These are phyloP conservation scores for Exophiala lecanii-corni DNA, from an alignment of 2,329 filamentous ascomycete species.

Conservation along the genomic window DNA sequence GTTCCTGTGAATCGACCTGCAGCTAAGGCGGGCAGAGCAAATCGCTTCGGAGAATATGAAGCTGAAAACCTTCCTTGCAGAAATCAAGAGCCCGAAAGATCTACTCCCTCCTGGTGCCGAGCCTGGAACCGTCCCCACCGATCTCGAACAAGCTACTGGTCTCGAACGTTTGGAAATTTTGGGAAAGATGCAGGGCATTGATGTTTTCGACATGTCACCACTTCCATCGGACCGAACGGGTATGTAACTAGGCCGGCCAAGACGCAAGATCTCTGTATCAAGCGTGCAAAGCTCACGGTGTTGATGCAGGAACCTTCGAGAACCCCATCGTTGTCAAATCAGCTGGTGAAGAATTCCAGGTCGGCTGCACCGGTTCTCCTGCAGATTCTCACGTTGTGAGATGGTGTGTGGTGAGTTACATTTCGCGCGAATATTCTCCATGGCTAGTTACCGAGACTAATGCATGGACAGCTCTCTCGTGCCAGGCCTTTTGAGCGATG, in stretches of 20 bases:
- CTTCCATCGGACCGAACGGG: conserved; percentile 86
- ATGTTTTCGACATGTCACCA: conserved; percentile 97
- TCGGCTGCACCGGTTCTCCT: conserved; percentile 90
- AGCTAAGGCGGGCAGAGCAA: too few relatives aligned
- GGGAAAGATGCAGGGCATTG: conserved; percentile 98
- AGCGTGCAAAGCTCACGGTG: not conserved
- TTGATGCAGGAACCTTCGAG: conserved; percentile 69
- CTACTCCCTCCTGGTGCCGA: conserved; percentile 77
- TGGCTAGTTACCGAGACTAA: not conserved
- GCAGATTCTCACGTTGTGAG: conserved; percentile 85
- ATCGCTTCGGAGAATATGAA: too few relatives aligned
- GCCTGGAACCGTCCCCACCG: conserved; percentile 81
- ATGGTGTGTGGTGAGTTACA: conserved; percentile 75
- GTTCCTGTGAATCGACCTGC: conserved; percentile 19
- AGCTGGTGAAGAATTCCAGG: conserved; percentile 92
- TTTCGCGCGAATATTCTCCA: too few relatives aligned
- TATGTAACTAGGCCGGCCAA: conserved; percentile 46
- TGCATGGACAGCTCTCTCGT: conserved; percentile 62
- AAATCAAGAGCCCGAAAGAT: conserved; percentile 77
- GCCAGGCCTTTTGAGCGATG: conserved; percentile 91
- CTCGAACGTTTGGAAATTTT: conserved; percentile 97
- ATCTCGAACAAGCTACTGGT: conserved; percentile 94
- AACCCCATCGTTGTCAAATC: conserved; percentile 88
- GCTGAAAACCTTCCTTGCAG: too few relatives aligned
- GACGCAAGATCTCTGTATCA: conserved; percentile 1